Conservation (phyloP, 2,329 filamentous ascomycete species). For the Cladosporium sp. region DNA sequence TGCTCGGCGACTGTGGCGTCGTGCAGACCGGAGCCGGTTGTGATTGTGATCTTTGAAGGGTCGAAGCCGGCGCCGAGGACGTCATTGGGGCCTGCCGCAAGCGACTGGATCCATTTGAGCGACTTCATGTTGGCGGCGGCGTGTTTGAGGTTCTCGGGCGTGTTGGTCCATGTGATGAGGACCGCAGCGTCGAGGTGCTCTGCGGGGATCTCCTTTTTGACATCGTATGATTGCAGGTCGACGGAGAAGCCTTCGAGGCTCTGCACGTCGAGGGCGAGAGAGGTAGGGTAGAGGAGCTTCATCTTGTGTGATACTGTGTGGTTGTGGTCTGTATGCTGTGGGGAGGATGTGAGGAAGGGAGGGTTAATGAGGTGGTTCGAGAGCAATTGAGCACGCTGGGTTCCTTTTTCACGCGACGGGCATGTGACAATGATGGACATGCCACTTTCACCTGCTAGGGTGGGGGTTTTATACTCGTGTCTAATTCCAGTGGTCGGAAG, state of each 20-base stretch:
- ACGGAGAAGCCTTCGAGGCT: slow-evolving; percentile 57
- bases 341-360: not conserved
- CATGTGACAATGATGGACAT: slow-evolving; percentile 2
- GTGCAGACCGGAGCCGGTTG: slow-evolving; percentile 61
- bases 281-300: slow-evolving; percentile 66
- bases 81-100: slow-evolving; percentile 64
- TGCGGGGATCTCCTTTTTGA: slow-evolving; percentile 52
- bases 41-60: slow-evolving; percentile 46
- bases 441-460: not conserved
- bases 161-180: slow-evolving; percentile 61
- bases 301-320: slow-evolving; percentile 33
- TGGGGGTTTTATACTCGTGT: slow-evolving; percentile 7
- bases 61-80: slow-evolving; percentile 60
- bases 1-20: slow-evolving; percentile 64
- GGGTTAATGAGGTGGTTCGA: slow-evolving; percentile 6
- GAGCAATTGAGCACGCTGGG: not conserved
- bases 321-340: not conserved
- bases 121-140: slow-evolving; percentile 53
- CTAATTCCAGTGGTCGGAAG: slow-evolving; percentile 5
- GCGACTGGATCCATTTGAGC: slow-evolving; percentile 62
- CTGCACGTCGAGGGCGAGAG: slow-evolving; percentile 53
- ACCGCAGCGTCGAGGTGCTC: slow-evolving; percentile 57
- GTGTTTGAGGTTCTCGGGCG: slow-evolving; percentile 54
- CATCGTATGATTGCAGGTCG: slow-evolving; percentile 57
- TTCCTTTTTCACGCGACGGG: not conserved